Conservation (phyloP, 768 basidiomycete species). For the Exidia glandulosa region DNA sequence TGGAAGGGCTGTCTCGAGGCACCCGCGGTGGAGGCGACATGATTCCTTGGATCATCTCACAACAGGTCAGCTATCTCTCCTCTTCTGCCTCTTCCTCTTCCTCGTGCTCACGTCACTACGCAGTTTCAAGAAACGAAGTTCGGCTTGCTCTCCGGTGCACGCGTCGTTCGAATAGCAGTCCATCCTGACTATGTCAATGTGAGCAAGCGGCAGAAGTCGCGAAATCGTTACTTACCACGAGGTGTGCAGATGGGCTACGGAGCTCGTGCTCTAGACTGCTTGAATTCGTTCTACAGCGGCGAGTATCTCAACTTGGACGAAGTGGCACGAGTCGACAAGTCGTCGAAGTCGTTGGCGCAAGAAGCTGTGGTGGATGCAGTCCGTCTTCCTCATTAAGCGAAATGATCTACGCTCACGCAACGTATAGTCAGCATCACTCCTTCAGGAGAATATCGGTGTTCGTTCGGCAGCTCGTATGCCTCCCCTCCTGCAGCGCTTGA, state of each 20-base stretch:
- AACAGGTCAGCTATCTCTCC: slow-evolving; percentile 30
- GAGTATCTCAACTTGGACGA: slow-evolving; percentile 87
- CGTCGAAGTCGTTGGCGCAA: slow-evolving; percentile 51
- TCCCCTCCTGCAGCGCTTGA: slow-evolving; percentile 79
- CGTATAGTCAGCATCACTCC: slow-evolving; percentile 40
- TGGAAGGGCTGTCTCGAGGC: slow-evolving; percentile 79
- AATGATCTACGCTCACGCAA: neutral
- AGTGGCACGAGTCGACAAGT: slow-evolving; percentile 26
- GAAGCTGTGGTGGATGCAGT: slow-evolving; percentile 38
- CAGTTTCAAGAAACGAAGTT: slow-evolving; percentile 96
- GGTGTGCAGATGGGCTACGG: slow-evolving; percentile 87
- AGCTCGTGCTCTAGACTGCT: slow-evolving; percentile 69
- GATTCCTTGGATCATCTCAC: slow-evolving; percentile 93
- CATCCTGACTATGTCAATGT: slow-evolving; percentile 93
- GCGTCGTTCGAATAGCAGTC: slow-evolving; percentile 86
- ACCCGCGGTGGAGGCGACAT: slow-evolving; percentile 86
- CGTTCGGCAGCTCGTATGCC: slow-evolving; percentile 76
- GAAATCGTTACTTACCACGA: neutral
- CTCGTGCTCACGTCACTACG: slow-evolving; percentile 5
- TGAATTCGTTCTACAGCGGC: slow-evolving; percentile 88
- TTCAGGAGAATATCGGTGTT: slow-evolving; percentile 68
- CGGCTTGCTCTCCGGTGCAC: slow-evolving; percentile 79
- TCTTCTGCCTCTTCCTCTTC: neutral
- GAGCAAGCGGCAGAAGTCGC: slow-evolving; percentile 16
- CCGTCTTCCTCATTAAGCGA: slow-evolving; percentile 12